Conservation (phyloP, 140 eudicot species). For the Bidens hawaiensis region DNA sequence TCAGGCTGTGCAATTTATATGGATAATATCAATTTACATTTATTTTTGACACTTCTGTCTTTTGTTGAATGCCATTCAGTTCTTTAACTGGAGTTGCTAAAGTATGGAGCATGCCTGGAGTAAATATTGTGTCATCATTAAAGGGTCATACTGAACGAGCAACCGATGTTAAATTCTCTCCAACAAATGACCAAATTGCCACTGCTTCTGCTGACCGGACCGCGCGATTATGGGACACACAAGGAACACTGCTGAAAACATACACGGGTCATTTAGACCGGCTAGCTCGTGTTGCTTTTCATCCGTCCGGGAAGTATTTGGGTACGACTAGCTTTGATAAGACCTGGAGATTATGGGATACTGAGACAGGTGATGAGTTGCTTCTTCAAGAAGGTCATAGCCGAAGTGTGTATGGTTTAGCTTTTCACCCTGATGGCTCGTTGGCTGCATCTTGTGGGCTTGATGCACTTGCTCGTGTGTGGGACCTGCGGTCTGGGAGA, state of each 20-base stretch:
- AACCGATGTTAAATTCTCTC: constrained; percentile 90
- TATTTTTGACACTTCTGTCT: no score
- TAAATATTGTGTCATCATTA: constrained; percentile 43
- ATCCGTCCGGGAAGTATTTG: constrained; percentile 85
- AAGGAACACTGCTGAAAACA: constrained; percentile 59
- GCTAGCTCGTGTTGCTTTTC: constrained; percentile 89
- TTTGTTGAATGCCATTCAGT: constrained; percentile 30
- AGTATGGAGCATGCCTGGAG: constrained; percentile 89
- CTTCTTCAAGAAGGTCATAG: constrained; percentile 99
- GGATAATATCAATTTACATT: not conserved
- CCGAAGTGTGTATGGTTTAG: constrained; percentile 83
- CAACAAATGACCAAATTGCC: constrained; percentile 61
- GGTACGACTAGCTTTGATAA: constrained; percentile 96
- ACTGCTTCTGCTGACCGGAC: constrained; percentile 98
- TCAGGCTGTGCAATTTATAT: not conserved
- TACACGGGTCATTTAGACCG: constrained; percentile 95
- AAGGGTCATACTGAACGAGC: constrained; percentile 93
- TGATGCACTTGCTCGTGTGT: constrained; percentile 92
- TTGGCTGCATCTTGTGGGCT: constrained; percentile 87
- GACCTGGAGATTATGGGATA: constrained; percentile 99
- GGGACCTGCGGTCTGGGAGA: constrained; percentile 96
- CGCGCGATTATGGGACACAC: constrained; percentile 74
- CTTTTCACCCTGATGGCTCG: constrained; percentile 92
- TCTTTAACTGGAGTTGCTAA: constrained; percentile 87
- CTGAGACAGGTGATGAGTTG: constrained; percentile 83